Evolutionary conservation across 352 stramenopile species (phyloP).

Genomic region (Globisporangium canariense): DNA sequence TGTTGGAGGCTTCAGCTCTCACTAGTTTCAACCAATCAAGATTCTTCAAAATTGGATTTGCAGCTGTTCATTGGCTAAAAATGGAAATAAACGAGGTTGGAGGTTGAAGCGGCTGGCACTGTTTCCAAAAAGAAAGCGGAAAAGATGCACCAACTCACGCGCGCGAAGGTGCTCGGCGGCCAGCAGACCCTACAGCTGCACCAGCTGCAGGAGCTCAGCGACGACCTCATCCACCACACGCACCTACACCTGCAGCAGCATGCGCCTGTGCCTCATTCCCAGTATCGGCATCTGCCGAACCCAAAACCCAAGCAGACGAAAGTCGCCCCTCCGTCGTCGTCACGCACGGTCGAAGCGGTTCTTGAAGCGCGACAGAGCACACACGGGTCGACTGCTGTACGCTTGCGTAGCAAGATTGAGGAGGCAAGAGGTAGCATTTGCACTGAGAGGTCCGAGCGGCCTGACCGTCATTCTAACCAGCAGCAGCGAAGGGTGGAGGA

Average conservation of each 20-base stretch:
- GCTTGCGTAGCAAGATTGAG: slow-evolving; percentile 37
- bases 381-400: slow-evolving; percentile 18
- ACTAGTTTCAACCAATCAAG: too few species aligned
- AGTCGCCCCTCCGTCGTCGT: slow-evolving; percentile 10
- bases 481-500: not conserved
- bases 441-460: slow-evolving; percentile 41
- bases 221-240: slow-evolving; percentile 29
- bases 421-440: slow-evolving; percentile 40
- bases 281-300: not conserved
- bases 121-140: not conserved
- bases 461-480: not conserved
- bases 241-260: slow-evolving; percentile 32
- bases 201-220: slow-evolving; percentile 32
- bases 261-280: not conserved
- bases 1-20: too few species aligned
- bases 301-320: slow-evolving; percentile 6
- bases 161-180: slow-evolving; percentile 29
- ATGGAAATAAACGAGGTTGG: not conserved
- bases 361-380: slow-evolving; percentile 27
- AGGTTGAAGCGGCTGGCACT: not conserved
- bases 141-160: slow-evolving; percentile 27
- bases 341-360: slow-evolving; percentile 43
- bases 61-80: not conserved
- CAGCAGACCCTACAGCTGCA: slow-evolving; percentile 51
- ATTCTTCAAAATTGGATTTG: not conserved